Base-by-base conservation (phyloP, 768 basidiomycete species). In the Russula vinacea region DNA sequence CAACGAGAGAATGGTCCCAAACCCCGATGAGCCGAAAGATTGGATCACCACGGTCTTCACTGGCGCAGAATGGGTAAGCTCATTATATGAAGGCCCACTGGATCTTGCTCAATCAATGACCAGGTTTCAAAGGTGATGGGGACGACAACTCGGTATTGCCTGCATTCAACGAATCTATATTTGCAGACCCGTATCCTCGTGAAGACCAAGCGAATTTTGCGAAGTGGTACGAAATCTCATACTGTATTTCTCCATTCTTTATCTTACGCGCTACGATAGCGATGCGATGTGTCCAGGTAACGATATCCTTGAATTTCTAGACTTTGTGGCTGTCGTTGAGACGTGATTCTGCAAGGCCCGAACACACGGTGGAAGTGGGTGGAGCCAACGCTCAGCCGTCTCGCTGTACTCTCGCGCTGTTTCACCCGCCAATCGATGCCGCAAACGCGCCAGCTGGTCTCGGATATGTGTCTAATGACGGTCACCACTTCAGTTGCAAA, bases 21-120 rank as follows among this genome's bases (percentile, higher is more conserved):
- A 80, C 39, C 81, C 83, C 0, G 71, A 77, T 24, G 72, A 73
- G 39, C 56, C 78, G 0, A 87, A 87, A 66, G 85, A 87, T 64
- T 77, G 74, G 69, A 74, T 87, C 26, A 79, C 82, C 85, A 87
- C 62, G 73, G 71, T 26, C 67, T 87, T 40, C 81, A 79, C 67
- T 87, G 85, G 85, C 77, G 78, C 64, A 77, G 86, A 22, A 78
- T 79, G 66, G 86, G 85, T 84, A 60, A 42, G 78, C 70, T 35
- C 19, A 1, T 60, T 29, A 19, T 33, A n/a, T 19, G 60, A 11
- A 66, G 42, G 6, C 72, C 29, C 70, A 29, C 0, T 29, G 39
- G 16, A 51, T 58, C 16, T 37, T 42, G 19, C 47, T 40, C 33
- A 69, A 13, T 1, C 13, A 0, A 16, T 8, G 6, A 26, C 29